Evolutionary conservation across 2,329 filamentous ascomycete genomes (phyloP), one percentile per base, ranked within the genome.

Genomic region (Thelonectria rubi): DNA sequence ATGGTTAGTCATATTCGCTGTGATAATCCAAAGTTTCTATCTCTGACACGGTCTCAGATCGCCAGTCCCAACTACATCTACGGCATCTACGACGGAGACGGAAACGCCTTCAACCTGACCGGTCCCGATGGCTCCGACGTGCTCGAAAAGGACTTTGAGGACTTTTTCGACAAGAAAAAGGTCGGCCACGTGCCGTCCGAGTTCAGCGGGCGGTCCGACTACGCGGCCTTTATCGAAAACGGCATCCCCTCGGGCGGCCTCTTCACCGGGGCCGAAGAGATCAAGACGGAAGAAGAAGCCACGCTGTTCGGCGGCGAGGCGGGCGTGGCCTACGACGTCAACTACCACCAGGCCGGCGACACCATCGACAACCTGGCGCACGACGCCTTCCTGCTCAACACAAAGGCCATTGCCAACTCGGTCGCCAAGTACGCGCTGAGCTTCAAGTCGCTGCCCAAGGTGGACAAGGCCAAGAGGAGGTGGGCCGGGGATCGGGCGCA

Each of bases 191-290:
- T 85, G 0, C 84, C 85, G 26, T 87, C 87, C 21, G 83, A 84
- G 47, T 92, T 92, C 70, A 84, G 85, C 72, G 87, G 87, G 6
- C 84, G 88, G 55, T 87, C 84, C 46, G 89, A 91, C 73, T 91
- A 91, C 70, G 87, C 84, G 40, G 86, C 84, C 3, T 91, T 91
- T 78, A 85, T 90, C 64, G 82, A 85, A 70, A 84, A 84, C 65
- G 86, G 86, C 10, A 88, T 91, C 60, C 86, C 90, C 2, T 84
- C 85, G 0, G 89, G 89, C 24, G 90, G 90, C 12, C 81, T 92
- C 60, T 89, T 89, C 69, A 91, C 89, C 9, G 88, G 88, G 11
- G 88, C 88, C 2, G 88, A 90, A 73, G 83, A 78, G 5, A 73
- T 87, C 73, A 90, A 89, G 82, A 89, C 86, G 0, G 78, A 79